A percentile compares a stretch with the other conserved stretches of the same genome.
Conservation (phyloP, 148 eudicot genomes). For the Diospyros kaki region DNA sequence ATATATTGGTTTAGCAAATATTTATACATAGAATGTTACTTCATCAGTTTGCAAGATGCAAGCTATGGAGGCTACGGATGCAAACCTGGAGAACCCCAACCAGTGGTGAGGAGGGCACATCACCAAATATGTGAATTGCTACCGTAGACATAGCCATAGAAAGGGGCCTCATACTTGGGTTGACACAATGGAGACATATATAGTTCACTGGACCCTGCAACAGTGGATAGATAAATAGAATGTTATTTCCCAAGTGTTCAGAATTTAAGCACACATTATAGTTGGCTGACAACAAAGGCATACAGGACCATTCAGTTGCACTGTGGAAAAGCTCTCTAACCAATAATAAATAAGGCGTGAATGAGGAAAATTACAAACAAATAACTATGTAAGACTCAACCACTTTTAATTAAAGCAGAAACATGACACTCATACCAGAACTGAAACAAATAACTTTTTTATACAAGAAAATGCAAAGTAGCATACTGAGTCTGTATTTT, state of each 20-base stretch:
- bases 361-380: neutral
- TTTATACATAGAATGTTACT: neutral
- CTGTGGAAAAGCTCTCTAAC: neutral
- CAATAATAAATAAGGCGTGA: neutral
- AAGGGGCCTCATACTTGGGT: slow-evolving; percentile 80
- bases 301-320: neutral
- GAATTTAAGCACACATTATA: neutral
- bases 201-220: slow-evolving; percentile 94
- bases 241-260: neutral
- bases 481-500: too few species aligned
- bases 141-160: slow-evolving; percentile 97
- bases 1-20: neutral
- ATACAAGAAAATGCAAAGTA: too few species aligned
- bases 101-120: slow-evolving; percentile 96
- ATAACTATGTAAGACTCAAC: neutral
- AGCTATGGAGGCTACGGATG: neutral
- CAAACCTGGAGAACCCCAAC: slow-evolving; percentile 91
- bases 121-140: slow-evolving; percentile 85
- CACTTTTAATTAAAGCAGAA: neutral
- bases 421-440: neutral
- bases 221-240: slow-evolving; percentile 14
- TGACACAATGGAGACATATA: slow-evolving; percentile 78
- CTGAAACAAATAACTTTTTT: neutral
- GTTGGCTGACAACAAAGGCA: neutral
- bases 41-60: neutral